Percentiles rank a stretch among this genome's conserved stretches.
Evolutionary conservation across 257 asterid species (phyloP).

Genomic region (Lantana camara): DNA sequence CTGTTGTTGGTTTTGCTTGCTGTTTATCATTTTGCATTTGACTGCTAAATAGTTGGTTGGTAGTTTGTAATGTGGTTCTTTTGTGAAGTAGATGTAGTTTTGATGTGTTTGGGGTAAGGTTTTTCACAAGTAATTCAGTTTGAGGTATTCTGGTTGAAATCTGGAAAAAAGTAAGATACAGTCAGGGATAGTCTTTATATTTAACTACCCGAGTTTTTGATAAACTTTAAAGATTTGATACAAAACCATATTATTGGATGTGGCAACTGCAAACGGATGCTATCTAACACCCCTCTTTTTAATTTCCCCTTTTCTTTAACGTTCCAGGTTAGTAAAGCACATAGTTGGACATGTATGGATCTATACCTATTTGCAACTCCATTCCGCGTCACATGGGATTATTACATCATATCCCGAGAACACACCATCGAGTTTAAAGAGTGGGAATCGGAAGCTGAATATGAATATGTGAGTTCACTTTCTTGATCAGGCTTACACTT

Average conservation of each 20-base stretch:
- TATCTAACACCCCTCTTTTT: not conserved
- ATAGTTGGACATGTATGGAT: slow-evolving; percentile 94
- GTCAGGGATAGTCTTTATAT: not conserved
- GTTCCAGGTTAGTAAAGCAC: slow-evolving; percentile 72
- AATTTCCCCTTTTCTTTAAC: not conserved
- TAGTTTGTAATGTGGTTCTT: slow-evolving; percentile 18
- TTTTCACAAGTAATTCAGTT: not conserved
- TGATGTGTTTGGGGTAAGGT: not conserved
- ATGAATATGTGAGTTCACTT: slow-evolving; percentile 66
- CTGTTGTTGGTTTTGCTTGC: slow-evolving; percentile 7
- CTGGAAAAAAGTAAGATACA: slow-evolving; percentile 9
- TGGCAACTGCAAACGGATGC: slow-evolving; percentile 9
- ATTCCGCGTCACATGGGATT: slow-evolving; percentile 86
- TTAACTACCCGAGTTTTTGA: slow-evolving; percentile 9
- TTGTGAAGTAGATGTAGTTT: slow-evolving; percentile 10
- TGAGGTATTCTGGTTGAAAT: slow-evolving; percentile 5
- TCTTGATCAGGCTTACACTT: slow-evolving; percentile 1
- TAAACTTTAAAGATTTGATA: not conserved
- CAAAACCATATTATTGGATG: not conserved
- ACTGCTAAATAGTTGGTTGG: slow-evolving; percentile 1
- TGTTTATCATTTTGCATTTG: not conserved
- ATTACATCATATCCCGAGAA: slow-evolving; percentile 70
- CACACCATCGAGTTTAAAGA: slow-evolving; percentile 75
- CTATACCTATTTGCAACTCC: slow-evolving; percentile 88
- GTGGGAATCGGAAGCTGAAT: slow-evolving; percentile 83